Conservation (phyloP, 164 flowering plant genomes). For the Malania oleifera region DNA sequence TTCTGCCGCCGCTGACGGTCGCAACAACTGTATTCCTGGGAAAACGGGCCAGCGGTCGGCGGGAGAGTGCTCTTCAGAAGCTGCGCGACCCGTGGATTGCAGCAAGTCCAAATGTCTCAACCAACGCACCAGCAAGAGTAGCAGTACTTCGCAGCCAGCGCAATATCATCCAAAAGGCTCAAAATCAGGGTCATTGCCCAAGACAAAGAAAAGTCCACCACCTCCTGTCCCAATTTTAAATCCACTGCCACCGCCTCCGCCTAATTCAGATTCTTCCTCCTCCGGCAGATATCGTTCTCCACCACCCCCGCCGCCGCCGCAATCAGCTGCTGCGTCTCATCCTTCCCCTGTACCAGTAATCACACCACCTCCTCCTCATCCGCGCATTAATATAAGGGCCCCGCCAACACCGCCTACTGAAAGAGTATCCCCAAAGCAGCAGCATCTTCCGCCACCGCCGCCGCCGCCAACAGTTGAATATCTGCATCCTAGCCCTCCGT, state of each 20-base stretch:
- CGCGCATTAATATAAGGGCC: too few species aligned
- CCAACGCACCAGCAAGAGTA: neutral
- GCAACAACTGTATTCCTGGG: constrained; percentile 52
- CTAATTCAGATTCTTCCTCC: constrained; percentile 30
- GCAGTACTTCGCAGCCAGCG: constrained; percentile 9
- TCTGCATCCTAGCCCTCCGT: constrained; percentile 15
- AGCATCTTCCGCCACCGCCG: constrained; percentile 16
- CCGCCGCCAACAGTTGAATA: constrained; percentile 15
- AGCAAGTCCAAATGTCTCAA: constrained; percentile 30
- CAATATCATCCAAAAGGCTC: too few species aligned
- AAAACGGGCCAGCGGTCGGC: constrained; percentile 38
- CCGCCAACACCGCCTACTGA: neutral
- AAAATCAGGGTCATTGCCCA: too few species aligned
- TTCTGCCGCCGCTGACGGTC: constrained; percentile 20
- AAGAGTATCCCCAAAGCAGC: neutral
- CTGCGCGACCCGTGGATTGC: constrained; percentile 55
- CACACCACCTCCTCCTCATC: constrained; percentile 10
- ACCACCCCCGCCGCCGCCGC: constrained; percentile 14
- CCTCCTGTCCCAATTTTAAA: too few species aligned
- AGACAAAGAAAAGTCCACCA: neutral
- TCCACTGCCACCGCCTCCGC: constrained; percentile 24
- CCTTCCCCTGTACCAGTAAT: constrained; percentile 2
- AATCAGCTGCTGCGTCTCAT: neutral
- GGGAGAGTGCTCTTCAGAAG: constrained; percentile 41
- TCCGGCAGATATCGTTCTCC: constrained; percentile 24